Percentiles rank a stretch among this genome's conserved stretches.
These are phyloP conservation scores for Aspergillus olivimuriae DNA, from an alignment of 495 filamentous ascomycete species.

Conservation along the genomic window DNA sequence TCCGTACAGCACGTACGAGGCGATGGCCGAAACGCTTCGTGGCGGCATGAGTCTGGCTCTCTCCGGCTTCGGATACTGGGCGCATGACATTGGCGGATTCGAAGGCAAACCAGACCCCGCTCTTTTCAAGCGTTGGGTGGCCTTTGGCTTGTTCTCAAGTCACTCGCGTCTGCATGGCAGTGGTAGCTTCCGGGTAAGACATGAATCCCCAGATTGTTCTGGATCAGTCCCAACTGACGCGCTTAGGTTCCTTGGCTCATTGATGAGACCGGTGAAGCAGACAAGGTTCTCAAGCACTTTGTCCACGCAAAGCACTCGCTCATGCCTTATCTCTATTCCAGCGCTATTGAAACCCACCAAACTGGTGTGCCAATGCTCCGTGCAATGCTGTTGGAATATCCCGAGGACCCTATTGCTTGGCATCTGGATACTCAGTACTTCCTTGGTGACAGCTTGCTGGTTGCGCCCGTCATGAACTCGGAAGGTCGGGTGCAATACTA, in stretches of 20 bases:
- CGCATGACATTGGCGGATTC: slow-evolving; percentile 9
- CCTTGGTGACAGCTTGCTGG: slow-evolving; percentile 7
- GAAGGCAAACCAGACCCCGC: slow-evolving; percentile 8
- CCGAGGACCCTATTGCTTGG: slow-evolving; percentile 5
- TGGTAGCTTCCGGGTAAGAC: slow-evolving; percentile 8
- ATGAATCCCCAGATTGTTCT: too few species aligned
- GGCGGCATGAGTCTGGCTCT: slow-evolving; percentile 9
- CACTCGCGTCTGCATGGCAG: slow-evolving; percentile 8
- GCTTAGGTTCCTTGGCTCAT: slow-evolving; percentile 7
- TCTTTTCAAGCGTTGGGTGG: slow-evolving; percentile 9
- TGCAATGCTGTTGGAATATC: slow-evolving; percentile 6
- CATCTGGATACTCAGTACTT: slow-evolving; percentile 7
- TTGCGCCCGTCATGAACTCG: slow-evolving; percentile 6
- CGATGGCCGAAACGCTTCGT: slow-evolving; percentile 9
- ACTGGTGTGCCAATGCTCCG: slow-evolving; percentile 7
- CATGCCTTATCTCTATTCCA: slow-evolving; percentile 9
- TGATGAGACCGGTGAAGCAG: slow-evolving; percentile 2
- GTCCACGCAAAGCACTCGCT: slow-evolving; percentile 5
- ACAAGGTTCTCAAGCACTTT: slow-evolving; percentile 7
- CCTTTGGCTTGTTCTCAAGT: slow-evolving; percentile 9
- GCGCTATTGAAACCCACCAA: slow-evolving; percentile 7
- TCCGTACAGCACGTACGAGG: slow-evolving; percentile 8
- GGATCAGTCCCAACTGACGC: slow-evolving; percentile 2
- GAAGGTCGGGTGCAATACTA: slow-evolving; percentile 1
- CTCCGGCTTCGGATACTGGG: slow-evolving; percentile 10